These are phyloP conservation scores for Spergularia azorica DNA, from an alignment of 179 eudicot genomes.

Conservation along the genomic window DNA sequence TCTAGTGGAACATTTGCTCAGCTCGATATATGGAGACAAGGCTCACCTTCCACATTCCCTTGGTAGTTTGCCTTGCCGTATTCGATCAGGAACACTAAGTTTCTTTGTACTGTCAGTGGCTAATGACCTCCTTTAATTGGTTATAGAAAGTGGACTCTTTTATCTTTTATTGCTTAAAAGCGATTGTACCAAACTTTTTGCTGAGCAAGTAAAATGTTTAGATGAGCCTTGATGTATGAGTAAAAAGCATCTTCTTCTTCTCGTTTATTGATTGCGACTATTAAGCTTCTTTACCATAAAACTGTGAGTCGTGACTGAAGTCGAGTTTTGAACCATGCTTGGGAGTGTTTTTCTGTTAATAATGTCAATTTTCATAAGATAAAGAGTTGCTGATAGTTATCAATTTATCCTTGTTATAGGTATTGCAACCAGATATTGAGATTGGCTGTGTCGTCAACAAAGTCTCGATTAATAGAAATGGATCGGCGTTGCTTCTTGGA, in stretches of 20 bases:
- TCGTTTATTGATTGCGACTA: not conserved
- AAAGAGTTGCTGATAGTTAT: slow-evolving; percentile 21
- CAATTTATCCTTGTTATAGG: slow-evolving; percentile 43
- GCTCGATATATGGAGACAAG: no score
- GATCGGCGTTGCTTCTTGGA: slow-evolving; percentile 74
- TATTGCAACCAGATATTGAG: slow-evolving; percentile 63
- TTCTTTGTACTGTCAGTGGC: no score
- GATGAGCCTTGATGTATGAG: not conserved
- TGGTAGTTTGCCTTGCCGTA: no score
- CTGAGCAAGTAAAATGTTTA: not conserved
- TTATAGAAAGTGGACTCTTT: no score
- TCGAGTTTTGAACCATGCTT: not conserved
- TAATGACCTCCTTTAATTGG: no score
- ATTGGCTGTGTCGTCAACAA: slow-evolving; percentile 57
- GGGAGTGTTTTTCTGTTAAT: not conserved
- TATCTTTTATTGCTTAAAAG: no score
- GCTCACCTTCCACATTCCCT: no score
- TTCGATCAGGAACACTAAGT: no score
- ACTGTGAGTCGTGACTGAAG: not conserved
- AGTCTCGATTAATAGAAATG: slow-evolving; percentile 72
- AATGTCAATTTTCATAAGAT: not conserved
- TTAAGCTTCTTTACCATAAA: not conserved
- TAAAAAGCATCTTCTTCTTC: not conserved
- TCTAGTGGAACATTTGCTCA: not conserved
- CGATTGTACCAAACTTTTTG: not conserved